Base-by-base conservation (phyloP, 2,329 filamentous ascomycete genomes). In the Botrytis hyacinthi region DNA sequence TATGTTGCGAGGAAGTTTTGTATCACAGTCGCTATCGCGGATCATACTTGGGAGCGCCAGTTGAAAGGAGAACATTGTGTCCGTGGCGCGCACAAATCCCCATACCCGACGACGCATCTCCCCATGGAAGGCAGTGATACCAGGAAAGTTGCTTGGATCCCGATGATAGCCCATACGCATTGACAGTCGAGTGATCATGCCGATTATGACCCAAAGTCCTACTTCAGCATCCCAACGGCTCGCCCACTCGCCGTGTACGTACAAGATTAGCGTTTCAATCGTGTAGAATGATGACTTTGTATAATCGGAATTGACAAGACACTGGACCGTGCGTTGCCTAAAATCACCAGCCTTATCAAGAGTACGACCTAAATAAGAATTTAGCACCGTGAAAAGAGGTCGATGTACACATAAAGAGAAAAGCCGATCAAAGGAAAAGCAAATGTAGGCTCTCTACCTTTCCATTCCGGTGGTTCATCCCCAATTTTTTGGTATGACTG, bases 401-500 rank as follows among this genome's bases (percentile, higher is more conserved):
- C 10, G 32, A 32, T 66, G 32, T 22, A 9, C 32, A 42, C 48
- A 66, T 5, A 57, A 42, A 3, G 57, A 40, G 26, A 57, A 57
- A 32, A 42, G 20, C 32, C 2, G 29, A 44, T 66, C 14, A 20
- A 26, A 62, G 6, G 10, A 42, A 54, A 14, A 57, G 37, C 14
- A 57, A 42, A 65, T 29, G 3, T 26, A 35, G 18, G 18, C 37
- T 40, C 40, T 48, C 18, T 69, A 69, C 71, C 92, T 79, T 89
- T 90, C 86, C 92, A 94, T 81, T 95, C 92, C 1, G 90, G 86
- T 42, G 93, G 93, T 82, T 95, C 93, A 77, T 95, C 93, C 3
- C 92, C 92, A 66, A 92, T 91, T 80, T 92, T 91, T 80, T 92
- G 87, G 78, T 94, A 95, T 72, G 92, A 94, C 78, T 94, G 86